A percentile compares a stretch with the other conserved stretches of the same genome.
Evolutionary conservation across 805 yeast genomes (phyloP).

Genomic region (Metschnikowia sp.): DNA sequence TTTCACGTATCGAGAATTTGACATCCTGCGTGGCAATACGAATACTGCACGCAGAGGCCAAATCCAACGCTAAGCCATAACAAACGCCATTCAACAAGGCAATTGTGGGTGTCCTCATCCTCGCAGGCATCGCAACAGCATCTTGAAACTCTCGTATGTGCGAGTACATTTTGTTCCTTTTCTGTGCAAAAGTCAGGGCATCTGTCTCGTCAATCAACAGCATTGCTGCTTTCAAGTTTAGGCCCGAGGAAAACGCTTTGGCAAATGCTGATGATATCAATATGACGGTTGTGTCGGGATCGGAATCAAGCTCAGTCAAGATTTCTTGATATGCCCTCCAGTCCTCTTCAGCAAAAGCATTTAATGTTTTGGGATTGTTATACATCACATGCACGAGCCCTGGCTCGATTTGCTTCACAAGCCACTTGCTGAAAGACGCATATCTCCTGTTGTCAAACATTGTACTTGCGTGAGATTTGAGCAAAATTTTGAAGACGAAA

Average conservation of each 20-base stretch:
- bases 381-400: slow-evolving; percentile 56
- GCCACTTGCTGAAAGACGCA: slow-evolving; percentile 18
- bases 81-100: slow-evolving; percentile 62
- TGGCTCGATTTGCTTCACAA: slow-evolving; percentile 41
- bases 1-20: slow-evolving; percentile 60
- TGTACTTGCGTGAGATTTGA: too few relatives aligned
- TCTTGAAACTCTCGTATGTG: slow-evolving; percentile 58
- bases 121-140: slow-evolving; percentile 46
- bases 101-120: slow-evolving; percentile 59
- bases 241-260: slow-evolving; percentile 59
- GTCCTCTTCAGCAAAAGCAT: slow-evolving; percentile 53
- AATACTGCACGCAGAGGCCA: slow-evolving; percentile 55
- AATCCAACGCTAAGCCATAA: slow-evolving; percentile 68
- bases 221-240: slow-evolving; percentile 46
- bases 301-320: slow-evolving; percentile 43
- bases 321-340: slow-evolving; percentile 57
- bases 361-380: slow-evolving; percentile 57
- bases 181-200: slow-evolving; percentile 16
- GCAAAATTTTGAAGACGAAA: too few relatives aligned
- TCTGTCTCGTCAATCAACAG: slow-evolving; percentile 8
- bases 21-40: slow-evolving; percentile 54
- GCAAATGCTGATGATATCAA: slow-evolving; percentile 55
- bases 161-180: slow-evolving; percentile 26
- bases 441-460: too few relatives aligned
- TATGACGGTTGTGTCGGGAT: slow-evolving; percentile 47